Base-by-base conservation (phyloP, 2,329 filamentous ascomycete genomes). In the Fusarium pseudocircinatum region DNA sequence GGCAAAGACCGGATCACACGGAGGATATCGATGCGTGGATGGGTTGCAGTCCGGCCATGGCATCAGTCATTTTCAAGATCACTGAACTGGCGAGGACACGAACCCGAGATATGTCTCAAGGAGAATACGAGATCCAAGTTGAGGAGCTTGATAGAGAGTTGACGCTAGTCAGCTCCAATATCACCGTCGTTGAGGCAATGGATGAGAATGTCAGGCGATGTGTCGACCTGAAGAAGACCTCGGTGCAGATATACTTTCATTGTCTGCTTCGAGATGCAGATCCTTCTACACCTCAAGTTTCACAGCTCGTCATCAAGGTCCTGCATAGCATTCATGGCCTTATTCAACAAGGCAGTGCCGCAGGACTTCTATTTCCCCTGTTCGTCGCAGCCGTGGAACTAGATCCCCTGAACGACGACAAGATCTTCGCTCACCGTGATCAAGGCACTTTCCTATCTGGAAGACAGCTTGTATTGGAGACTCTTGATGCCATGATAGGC, bases 31-130 rank as follows among this genome's bases (percentile, higher is more conserved):
- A 84, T 43, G 81, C 85, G 1, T 87, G 85, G 85, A 85, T 87
- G 78, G 85, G 85, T 1, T 87, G 85, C 54, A 86, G 84, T 47
- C 84, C 85, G 1, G 82, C 83, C 24, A 76, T 87, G 39, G 84
- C 85, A 7, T 82, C 82, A 4, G 83, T 87, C 7, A 74, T 87
- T 9, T 85, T 83, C n/a, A 80, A 80, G 0, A 85, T 86, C 28
- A 86, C 84, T 0, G 85, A 87, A 53, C 76, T 87, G 20, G 85
- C 84, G 9, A 79, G 83, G n/a, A 77, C 82, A 11, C 24, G 70
- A 15, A 68, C 30, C 4, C 40, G 63, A 34, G 49, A 54, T 9
- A 34, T 64, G 39, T 60, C 58, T 3, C 22, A 22, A 2, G n/a
- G 30, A 0, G 53, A 63, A 1, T 76, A 74, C 5, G 56, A 60